A percentile compares a stretch with the other conserved stretches of the same genome.
These are phyloP conservation scores for Orbilia blumenaviensis DNA, from an alignment of 2,329 filamentous ascomycete species.

Conservation along the genomic window DNA sequence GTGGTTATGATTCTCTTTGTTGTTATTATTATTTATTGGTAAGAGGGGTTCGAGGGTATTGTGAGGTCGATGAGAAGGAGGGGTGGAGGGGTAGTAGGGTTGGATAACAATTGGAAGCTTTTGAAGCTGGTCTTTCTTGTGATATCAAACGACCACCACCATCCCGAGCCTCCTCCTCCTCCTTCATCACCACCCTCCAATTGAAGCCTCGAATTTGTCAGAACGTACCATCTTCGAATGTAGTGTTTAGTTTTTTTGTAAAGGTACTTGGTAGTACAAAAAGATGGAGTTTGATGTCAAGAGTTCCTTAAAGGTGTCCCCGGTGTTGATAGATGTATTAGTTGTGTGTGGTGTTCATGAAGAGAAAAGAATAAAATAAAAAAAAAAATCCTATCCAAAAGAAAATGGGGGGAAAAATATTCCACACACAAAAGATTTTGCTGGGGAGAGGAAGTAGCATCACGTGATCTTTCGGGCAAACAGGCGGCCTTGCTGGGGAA, in stretches of 20 bases:
- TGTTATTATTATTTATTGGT: no score
- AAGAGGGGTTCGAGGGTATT: background rate
- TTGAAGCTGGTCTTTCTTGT: background rate
- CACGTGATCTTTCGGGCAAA: constrained; percentile 19
- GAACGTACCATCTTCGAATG: constrained; percentile 46
- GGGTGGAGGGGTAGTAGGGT: background rate
- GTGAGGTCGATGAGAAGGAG: background rate
- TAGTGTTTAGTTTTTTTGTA: constrained; percentile 10
- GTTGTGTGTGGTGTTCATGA: constrained; percentile 36
- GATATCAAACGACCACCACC: constrained; percentile 4
- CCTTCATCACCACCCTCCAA: background rate
- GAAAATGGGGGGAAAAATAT: constrained; percentile 29
- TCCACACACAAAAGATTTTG: constrained; percentile 23
- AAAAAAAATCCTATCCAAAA: constrained; percentile 11
- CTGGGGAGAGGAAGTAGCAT: constrained; percentile 7
- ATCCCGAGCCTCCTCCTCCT: no score
- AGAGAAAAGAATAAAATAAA: background rate
- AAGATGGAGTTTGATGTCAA: constrained; percentile 44
- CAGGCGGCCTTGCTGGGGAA: background rate
- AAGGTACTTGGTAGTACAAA: constrained; percentile 1
- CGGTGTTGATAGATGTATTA: constrained; percentile 13
- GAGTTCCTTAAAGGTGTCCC: constrained; percentile 55
- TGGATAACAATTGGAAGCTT: constrained; percentile 6
- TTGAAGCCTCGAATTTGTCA: background rate
- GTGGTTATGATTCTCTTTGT: no score